phyloP scores from a whole-genome alignment of 495 filamentous ascomycete genomes.

The Xylaria curta region DNA sequence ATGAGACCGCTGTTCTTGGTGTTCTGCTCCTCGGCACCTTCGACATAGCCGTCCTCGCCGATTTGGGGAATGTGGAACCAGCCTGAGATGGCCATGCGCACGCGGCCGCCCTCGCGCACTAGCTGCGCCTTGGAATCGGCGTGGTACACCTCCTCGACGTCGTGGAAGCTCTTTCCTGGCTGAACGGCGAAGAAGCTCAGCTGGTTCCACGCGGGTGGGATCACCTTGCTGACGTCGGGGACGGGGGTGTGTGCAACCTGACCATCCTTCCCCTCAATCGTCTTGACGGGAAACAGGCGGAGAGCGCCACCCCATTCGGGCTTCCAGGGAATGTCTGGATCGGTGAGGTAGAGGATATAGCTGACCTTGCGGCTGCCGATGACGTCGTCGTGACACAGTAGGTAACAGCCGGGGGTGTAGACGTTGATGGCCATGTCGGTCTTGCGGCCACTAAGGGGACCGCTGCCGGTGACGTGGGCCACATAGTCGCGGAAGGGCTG shows the following conservation, averaged over 20 bases:
- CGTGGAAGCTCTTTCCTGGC: slow-evolving; percentile 96
- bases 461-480: slow-evolving; percentile 81
- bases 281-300: slow-evolving; percentile 80
- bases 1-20: slow-evolving; percentile 86
- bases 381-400: slow-evolving; percentile 97
- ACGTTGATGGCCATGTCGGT: slow-evolving; percentile 99
- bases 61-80: slow-evolving; percentile 99
- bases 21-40: slow-evolving; percentile 85
- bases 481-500: slow-evolving; percentile 86
- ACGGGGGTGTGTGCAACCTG: slow-evolving; percentile 74
- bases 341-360: slow-evolving; percentile 96
- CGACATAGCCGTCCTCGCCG: slow-evolving; percentile 91
- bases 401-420: slow-evolving; percentile 93
- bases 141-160: slow-evolving; percentile 96
- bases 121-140: slow-evolving; percentile 56
- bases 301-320: slow-evolving; percentile 93
- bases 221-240: slow-evolving; percentile 74
- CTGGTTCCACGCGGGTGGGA: slow-evolving; percentile 96
- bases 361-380: slow-evolving; percentile 92
- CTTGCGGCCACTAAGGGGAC: slow-evolving; percentile 87
- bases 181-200: slow-evolving; percentile 97
- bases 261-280: slow-evolving; percentile 68
- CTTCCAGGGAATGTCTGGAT: slow-evolving; percentile 91
- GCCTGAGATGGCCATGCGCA: slow-evolving; percentile 97
- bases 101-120: slow-evolving; percentile 69